Evolutionary conservation across 768 basidiomycete species (phyloP).

Genomic region (Pisolithus tinctorius): DNA sequence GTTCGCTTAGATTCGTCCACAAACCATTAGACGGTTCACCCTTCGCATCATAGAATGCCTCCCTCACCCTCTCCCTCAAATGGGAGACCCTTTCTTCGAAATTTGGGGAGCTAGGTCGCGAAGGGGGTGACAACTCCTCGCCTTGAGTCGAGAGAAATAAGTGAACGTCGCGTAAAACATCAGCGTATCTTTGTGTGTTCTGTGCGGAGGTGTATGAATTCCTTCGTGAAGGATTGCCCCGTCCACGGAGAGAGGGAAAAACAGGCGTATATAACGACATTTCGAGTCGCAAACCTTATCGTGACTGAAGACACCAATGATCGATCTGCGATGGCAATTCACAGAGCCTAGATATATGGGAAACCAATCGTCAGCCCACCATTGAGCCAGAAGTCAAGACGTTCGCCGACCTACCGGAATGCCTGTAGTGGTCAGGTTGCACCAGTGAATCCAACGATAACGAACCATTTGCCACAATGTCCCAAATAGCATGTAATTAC

Average conservation of each 20-base stretch:
- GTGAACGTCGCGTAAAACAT: constrained; percentile 25
- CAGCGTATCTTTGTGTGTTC: constrained; percentile 13
- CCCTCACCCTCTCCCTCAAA: constrained; percentile 28
- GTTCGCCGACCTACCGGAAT: too few relatives aligned
- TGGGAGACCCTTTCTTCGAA: constrained; percentile 23
- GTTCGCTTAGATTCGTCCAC: constrained; percentile 38
- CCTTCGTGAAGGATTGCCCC: neutral
- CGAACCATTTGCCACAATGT: too few relatives aligned
- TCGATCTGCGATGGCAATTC: too few relatives aligned
- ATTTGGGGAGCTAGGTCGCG: constrained; percentile 27
- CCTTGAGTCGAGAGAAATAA: constrained; percentile 26
- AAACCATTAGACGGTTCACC: constrained; percentile 38
- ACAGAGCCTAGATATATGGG: too few relatives aligned
- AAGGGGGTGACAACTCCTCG: constrained; percentile 29
- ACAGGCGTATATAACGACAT: constrained; percentile 32
- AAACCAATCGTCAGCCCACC: too few relatives aligned
- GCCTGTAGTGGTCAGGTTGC: too few relatives aligned
- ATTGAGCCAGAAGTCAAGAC: too few relatives aligned
- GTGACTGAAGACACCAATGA: neutral
- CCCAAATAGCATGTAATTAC: too few relatives aligned
- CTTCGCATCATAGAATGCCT: constrained; percentile 29
- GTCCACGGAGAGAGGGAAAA: constrained; percentile 20
- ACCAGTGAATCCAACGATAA: too few relatives aligned
- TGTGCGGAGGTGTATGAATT: neutral
- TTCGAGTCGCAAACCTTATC: neutral